Evolutionary conservation across 1,139 yeast genomes (phyloP).

Genomic region (Kodamaea sp.): DNA sequence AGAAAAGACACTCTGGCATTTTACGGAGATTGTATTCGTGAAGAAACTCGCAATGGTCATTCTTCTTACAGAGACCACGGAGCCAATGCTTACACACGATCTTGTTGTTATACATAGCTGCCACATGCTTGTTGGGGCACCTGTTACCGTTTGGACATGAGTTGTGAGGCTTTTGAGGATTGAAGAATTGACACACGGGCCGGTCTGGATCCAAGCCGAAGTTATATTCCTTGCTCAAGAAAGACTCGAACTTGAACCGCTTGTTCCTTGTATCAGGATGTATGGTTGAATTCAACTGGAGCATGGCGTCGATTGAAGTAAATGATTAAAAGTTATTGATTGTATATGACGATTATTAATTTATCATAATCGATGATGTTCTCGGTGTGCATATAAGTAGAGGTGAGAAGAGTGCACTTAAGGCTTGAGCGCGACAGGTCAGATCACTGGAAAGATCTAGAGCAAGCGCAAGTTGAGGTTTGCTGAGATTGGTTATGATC

Average conservation of each 20-base stretch:
- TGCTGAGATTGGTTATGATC: no score
- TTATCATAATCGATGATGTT: no score
- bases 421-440: no score
- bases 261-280: constrained; percentile 45
- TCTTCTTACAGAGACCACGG: constrained; percentile 94
- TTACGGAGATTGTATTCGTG: constrained; percentile 93
- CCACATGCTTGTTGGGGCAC: constrained; percentile 88
- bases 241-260: constrained; percentile 80
- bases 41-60: constrained; percentile 92
- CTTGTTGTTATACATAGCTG: constrained; percentile 79
- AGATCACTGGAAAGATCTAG: no score
- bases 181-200: constrained; percentile 80
- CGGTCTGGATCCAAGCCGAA: constrained; percentile 88
- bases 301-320: constrained; percentile 19
- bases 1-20: constrained; percentile 96
- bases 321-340: no score
- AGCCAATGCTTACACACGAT: constrained; percentile 97
- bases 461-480: no score
- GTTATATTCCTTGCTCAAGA: constrained; percentile 74
- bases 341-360: no score
- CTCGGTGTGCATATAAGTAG: no score
- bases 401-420: no score
- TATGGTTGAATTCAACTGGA: constrained; percentile 40
- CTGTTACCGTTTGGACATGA: constrained; percentile 82
- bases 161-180: constrained; percentile 54